A percentile compares a stretch with the other conserved stretches of the same genome.
Conservation (phyloP, 306 rosid species). For the Cicer chorassanicum region DNA sequence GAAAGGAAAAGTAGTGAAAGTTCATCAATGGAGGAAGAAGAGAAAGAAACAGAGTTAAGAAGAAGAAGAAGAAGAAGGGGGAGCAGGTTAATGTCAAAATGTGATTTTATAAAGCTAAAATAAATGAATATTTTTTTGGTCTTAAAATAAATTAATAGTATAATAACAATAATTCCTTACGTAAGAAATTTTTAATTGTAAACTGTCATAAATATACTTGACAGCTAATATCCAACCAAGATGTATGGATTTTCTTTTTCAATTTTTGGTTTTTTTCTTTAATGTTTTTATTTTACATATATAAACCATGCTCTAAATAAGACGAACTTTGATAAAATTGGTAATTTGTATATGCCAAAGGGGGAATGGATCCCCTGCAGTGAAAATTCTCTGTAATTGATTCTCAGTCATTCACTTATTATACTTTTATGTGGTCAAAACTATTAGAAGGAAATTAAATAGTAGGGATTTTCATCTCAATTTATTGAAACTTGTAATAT, state of each 20-base stretch:
- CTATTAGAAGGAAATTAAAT: no score
- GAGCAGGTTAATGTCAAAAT: conserved; percentile 34
- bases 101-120: conserved; percentile 56
- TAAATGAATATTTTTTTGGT: background rate
- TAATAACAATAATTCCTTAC: conserved; percentile 24
- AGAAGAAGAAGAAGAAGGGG: conserved; percentile 1
- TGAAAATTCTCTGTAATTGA: no score
- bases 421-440: no score
- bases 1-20: conserved; percentile 25
- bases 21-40: conserved; percentile 33
- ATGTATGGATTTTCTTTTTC: conserved; percentile 20
- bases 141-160: background rate
- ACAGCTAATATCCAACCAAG: conserved; percentile 88
- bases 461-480: no score
- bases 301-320: conserved; percentile 6
- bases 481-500: no score
- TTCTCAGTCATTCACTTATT: no score
- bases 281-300: background rate
- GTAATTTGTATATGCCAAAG: background rate
- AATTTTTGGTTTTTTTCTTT: background rate
- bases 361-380: no score
- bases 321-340: background rate
- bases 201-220: conserved; percentile 51
- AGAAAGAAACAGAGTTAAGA: background rate
- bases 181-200: conserved; percentile 30